Percentiles rank a stretch among this genome's conserved stretches.
These are phyloP conservation scores for Agapanthus africanus DNA, from an alignment of 106 monocot species.

Conservation along the genomic window DNA sequence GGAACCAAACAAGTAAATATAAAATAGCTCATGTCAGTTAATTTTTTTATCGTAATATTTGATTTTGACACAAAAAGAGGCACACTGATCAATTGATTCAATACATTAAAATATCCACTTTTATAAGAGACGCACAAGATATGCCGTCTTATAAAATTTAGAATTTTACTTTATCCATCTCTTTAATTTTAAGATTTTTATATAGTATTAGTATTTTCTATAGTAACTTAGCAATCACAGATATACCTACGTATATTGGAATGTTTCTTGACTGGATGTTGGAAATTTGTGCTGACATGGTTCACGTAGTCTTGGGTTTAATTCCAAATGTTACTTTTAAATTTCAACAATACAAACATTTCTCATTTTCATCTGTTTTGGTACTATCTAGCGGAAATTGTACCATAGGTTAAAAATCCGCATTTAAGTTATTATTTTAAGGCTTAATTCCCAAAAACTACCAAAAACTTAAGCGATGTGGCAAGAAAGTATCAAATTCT, in stretches of 20 bases:
- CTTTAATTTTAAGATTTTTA: not conserved
- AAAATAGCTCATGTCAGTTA: not conserved
- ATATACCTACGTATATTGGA: not conserved
- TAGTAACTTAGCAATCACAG: not conserved
- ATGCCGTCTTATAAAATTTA: not conserved
- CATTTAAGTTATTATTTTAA: not conserved
- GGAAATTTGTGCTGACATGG: not conserved
- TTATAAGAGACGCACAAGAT: not conserved
- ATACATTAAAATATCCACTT: not conserved
- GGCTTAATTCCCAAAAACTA: too few relatives aligned
- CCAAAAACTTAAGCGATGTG: too few relatives aligned
- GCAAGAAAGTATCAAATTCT: too few relatives aligned
- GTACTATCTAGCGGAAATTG: not conserved
- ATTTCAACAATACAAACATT: not conserved
- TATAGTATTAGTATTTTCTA: not conserved
- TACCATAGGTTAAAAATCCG: not conserved
- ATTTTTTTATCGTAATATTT: not conserved
- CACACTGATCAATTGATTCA: not conserved
- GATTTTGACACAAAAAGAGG: not conserved
- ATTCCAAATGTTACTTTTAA: not conserved
- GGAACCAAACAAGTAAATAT: not conserved
- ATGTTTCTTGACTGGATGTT: not conserved
- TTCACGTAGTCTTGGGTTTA: not conserved
- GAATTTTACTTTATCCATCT: not conserved
- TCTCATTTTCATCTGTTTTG: not conserved